Percentiles rank a stretch among this genome's conserved stretches.
These are phyloP conservation scores for Globisporangium irregulare DNA, from an alignment of 352 stramenopile genomes.

Conservation along the genomic window DNA sequence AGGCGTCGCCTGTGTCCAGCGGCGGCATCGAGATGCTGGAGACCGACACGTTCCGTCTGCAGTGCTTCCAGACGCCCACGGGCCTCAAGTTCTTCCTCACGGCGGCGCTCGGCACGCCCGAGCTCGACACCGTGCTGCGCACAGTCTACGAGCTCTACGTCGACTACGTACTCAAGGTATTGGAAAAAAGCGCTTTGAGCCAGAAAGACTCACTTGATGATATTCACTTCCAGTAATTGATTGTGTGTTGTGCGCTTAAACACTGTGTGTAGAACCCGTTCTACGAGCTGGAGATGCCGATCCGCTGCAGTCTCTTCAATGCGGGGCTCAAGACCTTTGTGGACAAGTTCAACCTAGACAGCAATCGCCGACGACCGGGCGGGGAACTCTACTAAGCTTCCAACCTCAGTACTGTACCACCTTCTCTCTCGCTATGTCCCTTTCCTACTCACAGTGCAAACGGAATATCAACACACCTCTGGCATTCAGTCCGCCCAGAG, in stretches of 20 bases:
- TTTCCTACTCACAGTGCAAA: background rate
- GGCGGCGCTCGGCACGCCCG: slow-evolving; percentile 77
- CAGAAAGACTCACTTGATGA: background rate
- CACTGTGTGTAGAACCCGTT: slow-evolving; percentile 83
- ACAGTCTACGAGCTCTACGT: slow-evolving; percentile 94
- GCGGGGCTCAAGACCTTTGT: slow-evolving; percentile 84
- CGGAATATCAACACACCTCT: background rate
- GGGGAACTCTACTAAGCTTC: slow-evolving; percentile 31
- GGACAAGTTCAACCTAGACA: slow-evolving; percentile 82
- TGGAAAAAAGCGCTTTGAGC: background rate
- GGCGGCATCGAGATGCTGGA: slow-evolving; percentile 91
- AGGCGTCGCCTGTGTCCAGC: slow-evolving; percentile 79
- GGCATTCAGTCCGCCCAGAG: background rate
- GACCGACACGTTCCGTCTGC: slow-evolving; percentile 89
- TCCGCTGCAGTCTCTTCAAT: slow-evolving; percentile 93
- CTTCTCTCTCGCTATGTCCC: background rate
- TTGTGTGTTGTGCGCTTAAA: background rate
- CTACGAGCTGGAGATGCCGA: slow-evolving; percentile 95
- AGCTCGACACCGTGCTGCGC: slow-evolving; percentile 82
- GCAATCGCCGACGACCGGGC: slow-evolving; percentile 46
- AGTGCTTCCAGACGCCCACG: slow-evolving; percentile 92
- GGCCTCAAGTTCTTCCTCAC: slow-evolving; percentile 94
- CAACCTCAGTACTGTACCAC: background rate
- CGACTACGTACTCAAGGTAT: slow-evolving; percentile 94
- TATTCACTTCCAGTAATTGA: background rate